Percentiles rank a stretch among this genome's conserved stretches.
These are phyloP conservation scores for Sungouiella blattae DNA, from an alignment of 805 yeast species.

Conservation along the genomic window DNA sequence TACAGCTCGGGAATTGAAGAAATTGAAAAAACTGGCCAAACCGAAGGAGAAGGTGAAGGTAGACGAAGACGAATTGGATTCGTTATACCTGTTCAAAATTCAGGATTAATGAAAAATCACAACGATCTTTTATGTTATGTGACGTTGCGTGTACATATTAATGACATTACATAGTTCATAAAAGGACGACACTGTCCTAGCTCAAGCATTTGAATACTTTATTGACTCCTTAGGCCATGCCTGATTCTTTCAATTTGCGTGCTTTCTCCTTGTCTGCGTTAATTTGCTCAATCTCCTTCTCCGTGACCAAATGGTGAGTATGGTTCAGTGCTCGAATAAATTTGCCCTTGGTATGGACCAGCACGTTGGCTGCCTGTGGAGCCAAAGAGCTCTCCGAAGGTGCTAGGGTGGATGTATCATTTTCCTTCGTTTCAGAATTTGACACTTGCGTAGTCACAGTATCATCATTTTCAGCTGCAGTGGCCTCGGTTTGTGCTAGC, in stretches of 20 bases:
- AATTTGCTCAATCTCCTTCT: slow-evolving; percentile 50
- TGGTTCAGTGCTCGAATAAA: slow-evolving; percentile 38
- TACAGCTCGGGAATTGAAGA: slow-evolving; percentile 15
- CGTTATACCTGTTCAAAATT: slow-evolving; percentile 38
- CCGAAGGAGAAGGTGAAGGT: slow-evolving; percentile 15
- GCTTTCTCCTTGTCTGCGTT: slow-evolving; percentile 28
- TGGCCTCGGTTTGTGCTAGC: neutral
- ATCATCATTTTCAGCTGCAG: no score
- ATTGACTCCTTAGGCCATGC: slow-evolving; percentile 9
- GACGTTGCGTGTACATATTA: no score
- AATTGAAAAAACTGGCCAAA: slow-evolving; percentile 14
- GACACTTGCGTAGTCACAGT: neutral
- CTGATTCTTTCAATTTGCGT: slow-evolving; percentile 10
- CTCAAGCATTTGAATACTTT: no score
- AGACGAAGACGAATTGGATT: slow-evolving; percentile 35
- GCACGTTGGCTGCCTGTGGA: neutral
- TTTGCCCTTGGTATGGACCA: neutral
- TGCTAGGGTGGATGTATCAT: no score
- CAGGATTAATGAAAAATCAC: slow-evolving; percentile 29
- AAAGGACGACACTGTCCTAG: no score
- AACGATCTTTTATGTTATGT: no score
- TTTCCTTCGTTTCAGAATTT: neutral
- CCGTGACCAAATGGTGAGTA: slow-evolving; percentile 65
- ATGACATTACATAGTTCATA: no score
- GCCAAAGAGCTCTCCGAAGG: neutral